These are phyloP conservation scores for Parascedosporium putredinis DNA, from an alignment of 2,329 filamentous ascomycete genomes.

Conservation along the genomic window DNA sequence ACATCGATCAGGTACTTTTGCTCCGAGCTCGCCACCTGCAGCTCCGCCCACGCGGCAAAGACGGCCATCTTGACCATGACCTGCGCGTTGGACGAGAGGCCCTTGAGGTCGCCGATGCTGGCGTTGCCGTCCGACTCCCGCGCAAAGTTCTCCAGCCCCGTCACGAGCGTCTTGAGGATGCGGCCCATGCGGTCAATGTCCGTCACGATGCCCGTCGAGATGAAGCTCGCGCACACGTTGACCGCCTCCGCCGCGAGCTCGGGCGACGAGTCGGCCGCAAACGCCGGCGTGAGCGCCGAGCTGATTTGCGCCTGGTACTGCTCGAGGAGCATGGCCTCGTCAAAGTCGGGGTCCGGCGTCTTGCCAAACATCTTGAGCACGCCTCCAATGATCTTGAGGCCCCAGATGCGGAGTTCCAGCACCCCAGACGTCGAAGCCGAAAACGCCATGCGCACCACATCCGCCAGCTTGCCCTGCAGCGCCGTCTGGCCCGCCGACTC, in stretches of 20 bases:
- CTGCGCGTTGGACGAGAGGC: conserved; percentile 87
- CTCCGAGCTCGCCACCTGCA: conserved; percentile 90
- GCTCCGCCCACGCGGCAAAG: conserved; percentile 92
- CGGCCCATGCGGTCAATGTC: conserved; percentile 98
- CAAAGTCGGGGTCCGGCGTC: conserved; percentile 89
- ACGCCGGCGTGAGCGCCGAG: conserved; percentile 90
- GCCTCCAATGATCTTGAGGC: conserved; percentile 86
- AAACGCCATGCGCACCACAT: conserved; percentile 94
- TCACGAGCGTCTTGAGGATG: conserved; percentile 86
- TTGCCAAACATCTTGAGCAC: conserved; percentile 94
- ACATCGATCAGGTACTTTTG: conserved; percentile 84
- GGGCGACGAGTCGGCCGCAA: conserved; percentile 89
- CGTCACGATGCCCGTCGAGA: conserved; percentile 92
- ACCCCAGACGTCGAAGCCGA: conserved; percentile 93
- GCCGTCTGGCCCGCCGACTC: conserved; percentile 68
- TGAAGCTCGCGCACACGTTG: conserved; percentile 96
- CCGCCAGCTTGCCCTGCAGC: conserved; percentile 73
- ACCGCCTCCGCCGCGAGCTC: conserved; percentile 93
- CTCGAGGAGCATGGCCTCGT: conserved; percentile 91
- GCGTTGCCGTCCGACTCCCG: conserved; percentile 57
- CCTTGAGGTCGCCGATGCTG: conserved; percentile 84
- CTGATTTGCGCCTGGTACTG: conserved; percentile 98
- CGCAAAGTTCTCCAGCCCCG: conserved; percentile 85
- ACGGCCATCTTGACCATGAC: conserved; percentile 98
- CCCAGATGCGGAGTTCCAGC: conserved; percentile 79